Percentiles rank a stretch among this genome's conserved stretches.
Conservation (phyloP, 768 basidiomycete species). For the Rickenella mellea region DNA sequence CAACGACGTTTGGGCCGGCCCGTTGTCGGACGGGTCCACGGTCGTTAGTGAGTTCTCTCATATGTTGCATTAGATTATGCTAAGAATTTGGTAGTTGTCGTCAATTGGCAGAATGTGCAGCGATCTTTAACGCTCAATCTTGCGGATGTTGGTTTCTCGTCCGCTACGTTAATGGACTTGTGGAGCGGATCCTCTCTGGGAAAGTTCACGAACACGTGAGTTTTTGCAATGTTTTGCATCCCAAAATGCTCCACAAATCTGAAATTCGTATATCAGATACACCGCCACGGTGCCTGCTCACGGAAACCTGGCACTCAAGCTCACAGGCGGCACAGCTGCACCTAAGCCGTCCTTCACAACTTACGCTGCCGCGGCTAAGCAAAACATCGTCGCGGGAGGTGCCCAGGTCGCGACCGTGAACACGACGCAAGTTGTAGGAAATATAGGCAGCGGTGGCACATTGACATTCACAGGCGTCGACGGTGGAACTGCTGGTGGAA, state of each 20-base stretch:
- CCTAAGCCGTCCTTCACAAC: slow-evolving; percentile 23
- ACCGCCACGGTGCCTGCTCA: slow-evolving; percentile 19
- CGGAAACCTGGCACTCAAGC: slow-evolving; percentile 26
- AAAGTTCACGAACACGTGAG: slow-evolving; percentile 26
- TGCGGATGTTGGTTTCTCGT: slow-evolving; percentile 31
- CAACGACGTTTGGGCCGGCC: slow-evolving; percentile 39
- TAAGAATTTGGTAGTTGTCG: slow-evolving; percentile 24
- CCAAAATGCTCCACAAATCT: no score
- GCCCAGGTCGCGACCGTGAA: slow-evolving; percentile 27
- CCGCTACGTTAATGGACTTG: slow-evolving; percentile 30
- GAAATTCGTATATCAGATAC: slow-evolving; percentile 15
- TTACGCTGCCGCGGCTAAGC: slow-evolving; percentile 22
- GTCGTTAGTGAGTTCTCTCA: slow-evolving; percentile 26
- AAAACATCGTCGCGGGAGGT: slow-evolving; percentile 27
- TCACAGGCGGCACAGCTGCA: slow-evolving; percentile 18
- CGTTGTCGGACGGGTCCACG: slow-evolving; percentile 37
- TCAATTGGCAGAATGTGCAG: slow-evolving; percentile 32
- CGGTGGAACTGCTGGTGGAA: slow-evolving; percentile 31
- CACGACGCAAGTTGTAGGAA: slow-evolving; percentile 29
- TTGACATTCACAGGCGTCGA: slow-evolving; percentile 33
- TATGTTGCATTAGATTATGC: not conserved
- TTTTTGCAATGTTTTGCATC: no score
- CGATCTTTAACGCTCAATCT: slow-evolving; percentile 32
- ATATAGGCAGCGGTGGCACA: slow-evolving; percentile 30
- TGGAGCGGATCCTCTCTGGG: slow-evolving; percentile 30